Evolutionary conservation across 1,284 basidiomycete genomes (phyloP), one percentile per base, ranked within the genome.

Genomic region (Mrakiaceae sp.): DNA sequence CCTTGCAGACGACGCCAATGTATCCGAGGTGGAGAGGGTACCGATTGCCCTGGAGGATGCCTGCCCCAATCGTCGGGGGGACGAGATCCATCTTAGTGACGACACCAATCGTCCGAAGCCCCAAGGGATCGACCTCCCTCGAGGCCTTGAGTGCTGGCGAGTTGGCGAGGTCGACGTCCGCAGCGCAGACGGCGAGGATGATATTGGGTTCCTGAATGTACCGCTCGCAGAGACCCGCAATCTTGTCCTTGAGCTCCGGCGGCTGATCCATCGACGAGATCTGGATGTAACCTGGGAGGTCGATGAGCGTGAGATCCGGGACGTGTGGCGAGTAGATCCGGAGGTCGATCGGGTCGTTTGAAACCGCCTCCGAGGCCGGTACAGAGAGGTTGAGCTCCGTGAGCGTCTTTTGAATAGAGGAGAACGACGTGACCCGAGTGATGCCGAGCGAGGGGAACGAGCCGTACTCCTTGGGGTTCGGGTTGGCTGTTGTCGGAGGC

Each of bases 61-160:
- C 72, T 0, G 87, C 88, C 4, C 94, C 96, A 64, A 86, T 82
- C 66, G 90, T 86, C 0, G 94, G 84, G 44, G 87, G 81, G 12
- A 99, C 91, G 27, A 99, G 80, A 73, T 99, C 95, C 93, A 99
- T 96, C 82, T 99, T 99, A 54, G 96, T 99, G 56, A 99, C 83
- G 5, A 99, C 96, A 46, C 96, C 95, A 70, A 99, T 95, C 0
- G 96, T 98, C 44, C 95, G 84, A 66, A 93, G 79, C 6, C 96
- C 95, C 5, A 98, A 79, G 2, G 95, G 95, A 74, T 99, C 95
- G 3, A 98, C 90, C 68, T 90, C 88, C 56, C 93, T 82, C 73
- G 90, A 94, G 0, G 96, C 93, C 49, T 93, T 82, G 56, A 99
- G 78, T 0, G 96, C 95, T 3, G 96, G 95, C 0, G 92, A 97